Conservation (phyloP, 768 basidiomycete genomes). For the Glaciozyma antarctica region DNA sequence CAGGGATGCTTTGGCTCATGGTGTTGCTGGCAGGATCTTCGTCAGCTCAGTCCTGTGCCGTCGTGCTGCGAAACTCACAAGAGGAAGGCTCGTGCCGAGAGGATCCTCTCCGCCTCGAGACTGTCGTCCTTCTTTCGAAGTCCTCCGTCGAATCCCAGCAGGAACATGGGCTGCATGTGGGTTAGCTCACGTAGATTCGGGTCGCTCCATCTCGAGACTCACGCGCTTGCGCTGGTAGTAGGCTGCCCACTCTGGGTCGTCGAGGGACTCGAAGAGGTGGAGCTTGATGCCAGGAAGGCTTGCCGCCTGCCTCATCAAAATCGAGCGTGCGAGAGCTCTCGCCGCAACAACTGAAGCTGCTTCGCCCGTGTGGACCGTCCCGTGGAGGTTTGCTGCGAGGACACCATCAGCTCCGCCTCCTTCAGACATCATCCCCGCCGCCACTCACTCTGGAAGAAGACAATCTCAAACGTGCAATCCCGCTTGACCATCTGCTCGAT, state of each 20-base stretch:
- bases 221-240: conserved; percentile 47
- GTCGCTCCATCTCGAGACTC: not conserved
- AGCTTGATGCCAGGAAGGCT: conserved; percentile 43
- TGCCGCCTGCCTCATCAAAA: conserved; percentile 49
- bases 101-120: conserved; percentile 37
- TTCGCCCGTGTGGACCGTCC: conserved; percentile 43
- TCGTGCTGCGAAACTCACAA: conserved; percentile 30
- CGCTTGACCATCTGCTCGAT: conserved; percentile 48
- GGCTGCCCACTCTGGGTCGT: conserved; percentile 48
- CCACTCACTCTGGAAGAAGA: conserved; percentile 52
- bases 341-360: conserved; percentile 43
- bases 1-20: conserved; percentile 47
- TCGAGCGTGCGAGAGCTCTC: conserved; percentile 48
- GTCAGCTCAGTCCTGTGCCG: not conserved
- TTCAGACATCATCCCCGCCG: not conserved
- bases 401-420: not conserved
- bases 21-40: conserved; percentile 35
- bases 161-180: conserved; percentile 54
- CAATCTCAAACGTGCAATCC: conserved; percentile 52
- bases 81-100: conserved; percentile 49
- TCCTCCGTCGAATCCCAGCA: conserved; percentile 53
- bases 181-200: conserved; percentile 24
- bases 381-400: conserved; percentile 34
- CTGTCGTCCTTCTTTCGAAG: conserved; percentile 23
- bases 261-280: conserved; percentile 45